These are phyloP conservation scores for Diversispora eburnea DNA, from an alignment of 192 early-diverging fungal genomes.

Conservation along the genomic window DNA sequence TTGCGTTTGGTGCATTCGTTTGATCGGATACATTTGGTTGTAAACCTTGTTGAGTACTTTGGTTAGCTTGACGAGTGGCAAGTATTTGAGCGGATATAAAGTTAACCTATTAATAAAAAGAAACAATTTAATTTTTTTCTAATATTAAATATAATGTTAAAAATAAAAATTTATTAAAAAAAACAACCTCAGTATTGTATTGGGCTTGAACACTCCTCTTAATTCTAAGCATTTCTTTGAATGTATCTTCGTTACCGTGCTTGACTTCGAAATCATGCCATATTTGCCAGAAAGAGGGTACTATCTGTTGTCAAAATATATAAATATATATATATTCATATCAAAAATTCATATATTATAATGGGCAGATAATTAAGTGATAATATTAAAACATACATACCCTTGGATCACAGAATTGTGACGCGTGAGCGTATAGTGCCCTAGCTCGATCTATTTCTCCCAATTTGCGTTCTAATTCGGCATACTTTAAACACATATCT, in stretches of 20 bases:
- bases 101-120: constrained; percentile 17
- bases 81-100: constrained; percentile 32
- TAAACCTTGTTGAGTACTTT: neutral
- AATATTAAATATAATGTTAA: neutral
- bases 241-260: constrained; percentile 96
- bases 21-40: neutral
- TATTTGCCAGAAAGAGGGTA: constrained; percentile 73
- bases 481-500: constrained; percentile 77
- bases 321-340: constrained; percentile 5
- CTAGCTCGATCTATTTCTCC: constrained; percentile 95
- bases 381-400: constrained; percentile 38
- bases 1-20: neutral
- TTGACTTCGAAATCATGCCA: constrained; percentile 98
- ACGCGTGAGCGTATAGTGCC: constrained; percentile 79
- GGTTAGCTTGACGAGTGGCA: constrained; percentile 26
- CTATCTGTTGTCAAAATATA: constrained; percentile 33
- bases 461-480: constrained; percentile 80
- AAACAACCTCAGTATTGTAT: constrained; percentile 70
- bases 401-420: constrained; percentile 85
- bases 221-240: constrained; percentile 95
- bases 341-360: constrained; percentile 4
- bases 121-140: neutral
- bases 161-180: constrained; percentile 31
- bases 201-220: constrained; percentile 85
- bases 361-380: neutral